Evolutionary conservation across 148 eudicot species (phyloP).

Genomic region (Chenopodium suecicum): DNA sequence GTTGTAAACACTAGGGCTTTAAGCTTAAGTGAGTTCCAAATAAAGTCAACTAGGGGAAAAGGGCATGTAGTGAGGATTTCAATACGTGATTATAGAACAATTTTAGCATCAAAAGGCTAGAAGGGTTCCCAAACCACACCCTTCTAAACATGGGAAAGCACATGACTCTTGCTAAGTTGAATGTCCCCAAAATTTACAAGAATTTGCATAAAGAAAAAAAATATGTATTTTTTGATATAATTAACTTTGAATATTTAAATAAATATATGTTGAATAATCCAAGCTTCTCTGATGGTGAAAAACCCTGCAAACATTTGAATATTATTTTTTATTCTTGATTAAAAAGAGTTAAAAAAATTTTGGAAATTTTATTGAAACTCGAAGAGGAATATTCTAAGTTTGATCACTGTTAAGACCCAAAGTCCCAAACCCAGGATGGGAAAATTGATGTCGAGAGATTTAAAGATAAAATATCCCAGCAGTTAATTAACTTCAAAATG

Average conservation of each 20-base stretch:
- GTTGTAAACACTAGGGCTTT: background rate
- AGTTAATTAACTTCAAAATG: background rate
- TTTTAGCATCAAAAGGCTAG: background rate
- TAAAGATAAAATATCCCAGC: background rate
- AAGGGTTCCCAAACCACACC: background rate
- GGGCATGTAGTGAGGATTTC: background rate
- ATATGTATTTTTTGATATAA: too few relatives aligned
- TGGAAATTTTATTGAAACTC: background rate
- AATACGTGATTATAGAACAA: background rate
- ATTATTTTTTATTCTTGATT: background rate
- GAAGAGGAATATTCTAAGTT: background rate
- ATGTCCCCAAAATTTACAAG: background rate
- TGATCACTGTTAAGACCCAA: background rate
- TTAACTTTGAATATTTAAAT: background rate
- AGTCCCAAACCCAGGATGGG: background rate
- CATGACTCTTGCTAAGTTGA: background rate
- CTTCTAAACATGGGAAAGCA: background rate
- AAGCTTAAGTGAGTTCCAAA: background rate
- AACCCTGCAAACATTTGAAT: background rate
- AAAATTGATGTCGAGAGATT: too few relatives aligned
- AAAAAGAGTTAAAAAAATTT: background rate
- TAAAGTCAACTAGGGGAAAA: background rate
- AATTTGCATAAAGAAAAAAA: background rate
- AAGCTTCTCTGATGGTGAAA: background rate
- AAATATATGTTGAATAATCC: background rate